Evolutionary conservation across 495 filamentous ascomycete genomes (phyloP).

Genomic region (Bombardia bombarda): DNA sequence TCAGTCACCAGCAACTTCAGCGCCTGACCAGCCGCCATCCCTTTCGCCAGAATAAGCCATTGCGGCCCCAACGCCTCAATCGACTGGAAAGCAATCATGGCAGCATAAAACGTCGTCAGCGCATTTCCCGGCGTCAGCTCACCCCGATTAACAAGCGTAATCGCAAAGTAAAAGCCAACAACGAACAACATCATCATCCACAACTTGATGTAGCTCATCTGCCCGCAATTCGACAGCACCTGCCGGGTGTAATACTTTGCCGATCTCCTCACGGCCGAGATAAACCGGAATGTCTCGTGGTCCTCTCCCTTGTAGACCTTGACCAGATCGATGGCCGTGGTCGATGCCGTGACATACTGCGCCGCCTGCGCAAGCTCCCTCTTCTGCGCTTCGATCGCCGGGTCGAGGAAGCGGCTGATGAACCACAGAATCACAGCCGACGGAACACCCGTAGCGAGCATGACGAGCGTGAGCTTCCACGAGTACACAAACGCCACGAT

Average conservation of each 20-base stretch:
- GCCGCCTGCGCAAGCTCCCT: constrained; percentile 60
- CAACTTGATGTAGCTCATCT: constrained; percentile 65
- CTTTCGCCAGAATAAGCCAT: constrained; percentile 68
- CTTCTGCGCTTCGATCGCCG: constrained; percentile 62
- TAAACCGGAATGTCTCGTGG: constrained; percentile 61
- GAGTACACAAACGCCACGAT: constrained; percentile 66
- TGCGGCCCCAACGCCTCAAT: constrained; percentile 67
- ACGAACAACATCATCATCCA: constrained; percentile 77
- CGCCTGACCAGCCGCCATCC: constrained; percentile 60
- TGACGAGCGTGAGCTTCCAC: constrained; percentile 80
- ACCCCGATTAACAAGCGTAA: constrained; percentile 48
- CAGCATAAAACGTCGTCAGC: constrained; percentile 79
- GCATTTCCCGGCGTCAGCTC: constrained; percentile 56
- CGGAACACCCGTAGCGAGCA: constrained; percentile 66
- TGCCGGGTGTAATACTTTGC: constrained; percentile 59
- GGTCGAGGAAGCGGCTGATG: constrained; percentile 52
- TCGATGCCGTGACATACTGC: constrained; percentile 60
- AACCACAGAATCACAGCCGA: constrained; percentile 50
- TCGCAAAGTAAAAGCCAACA: constrained; percentile 87
- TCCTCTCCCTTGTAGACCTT: constrained; percentile 78
- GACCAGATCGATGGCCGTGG: constrained; percentile 72
- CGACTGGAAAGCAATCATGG: constrained; percentile 65
- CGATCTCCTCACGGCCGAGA: constrained; percentile 47
- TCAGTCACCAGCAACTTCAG: constrained; percentile 38
- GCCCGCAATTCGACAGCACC: constrained; percentile 56